phyloP scores from a whole-genome alignment of 257 asterid genomes.

The Plantago major region DNA sequence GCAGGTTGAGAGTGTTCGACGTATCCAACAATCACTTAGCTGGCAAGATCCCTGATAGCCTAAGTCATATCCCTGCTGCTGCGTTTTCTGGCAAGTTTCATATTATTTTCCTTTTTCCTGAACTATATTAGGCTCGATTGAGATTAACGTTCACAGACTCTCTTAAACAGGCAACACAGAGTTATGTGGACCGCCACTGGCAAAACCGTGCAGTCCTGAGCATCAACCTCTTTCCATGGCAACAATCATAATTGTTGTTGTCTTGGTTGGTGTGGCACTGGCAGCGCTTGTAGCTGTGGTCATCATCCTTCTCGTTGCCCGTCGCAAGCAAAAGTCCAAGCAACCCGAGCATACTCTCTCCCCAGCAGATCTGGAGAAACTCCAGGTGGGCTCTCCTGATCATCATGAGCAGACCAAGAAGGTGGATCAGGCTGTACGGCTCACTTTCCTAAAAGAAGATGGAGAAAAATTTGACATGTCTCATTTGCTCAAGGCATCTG shows the following conservation, averaged over 20 bases:
- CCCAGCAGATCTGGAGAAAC: constrained; percentile 28
- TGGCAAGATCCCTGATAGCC: constrained; percentile 58
- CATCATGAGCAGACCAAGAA: constrained; percentile 12
- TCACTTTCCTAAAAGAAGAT: constrained; percentile 60
- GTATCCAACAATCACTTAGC: constrained; percentile 45
- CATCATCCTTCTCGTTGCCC: constrained; percentile 38
- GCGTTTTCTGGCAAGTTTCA: constrained; percentile 45
- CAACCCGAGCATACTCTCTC: constrained; percentile 7
- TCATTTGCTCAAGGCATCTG: constrained; percentile 77
- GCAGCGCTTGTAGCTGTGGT: constrained; percentile 37
- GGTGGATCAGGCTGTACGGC: constrained; percentile 34
- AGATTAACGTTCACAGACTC: too few species aligned
- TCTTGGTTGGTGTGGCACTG: constrained; percentile 38
- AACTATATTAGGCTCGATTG: neutral
- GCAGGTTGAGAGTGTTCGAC: constrained; percentile 29
- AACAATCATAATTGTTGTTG: constrained; percentile 26
- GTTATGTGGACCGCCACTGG: constrained; percentile 72
- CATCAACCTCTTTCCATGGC: constrained; percentile 29
- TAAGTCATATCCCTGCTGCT: constrained; percentile 31
- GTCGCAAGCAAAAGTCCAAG: constrained; percentile 25
- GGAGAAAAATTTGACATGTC: constrained; percentile 57
- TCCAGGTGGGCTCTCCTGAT: constrained; percentile 17
- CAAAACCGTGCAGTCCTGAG: constrained; percentile 26
- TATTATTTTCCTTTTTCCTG: neutral
- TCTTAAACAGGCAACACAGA: constrained; percentile 44